Percentiles rank a stretch among this genome's conserved stretches.
Conservation (phyloP, 208 protist species). For the Sergeia podlipaevii region DNA sequence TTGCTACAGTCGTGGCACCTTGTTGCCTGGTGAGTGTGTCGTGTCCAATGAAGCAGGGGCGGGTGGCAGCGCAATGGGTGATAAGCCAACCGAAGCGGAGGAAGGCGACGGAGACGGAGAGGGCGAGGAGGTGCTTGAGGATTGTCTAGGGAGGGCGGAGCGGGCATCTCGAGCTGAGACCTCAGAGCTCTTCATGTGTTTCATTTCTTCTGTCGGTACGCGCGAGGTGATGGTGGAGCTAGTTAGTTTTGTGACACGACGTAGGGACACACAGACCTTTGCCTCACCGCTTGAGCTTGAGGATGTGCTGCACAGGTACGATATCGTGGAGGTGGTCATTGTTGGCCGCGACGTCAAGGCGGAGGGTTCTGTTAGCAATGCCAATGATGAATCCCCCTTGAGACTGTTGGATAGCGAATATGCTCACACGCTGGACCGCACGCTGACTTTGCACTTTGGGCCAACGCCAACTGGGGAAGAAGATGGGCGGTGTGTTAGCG, state of each 20-base stretch:
- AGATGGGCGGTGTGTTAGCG: constrained; percentile 52
- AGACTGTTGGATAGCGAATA: constrained; percentile 38
- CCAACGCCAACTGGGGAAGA: constrained; percentile 72
- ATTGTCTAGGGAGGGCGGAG: not conserved
- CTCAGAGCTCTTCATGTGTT: constrained; percentile 73
- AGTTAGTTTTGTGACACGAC: constrained; percentile 76
- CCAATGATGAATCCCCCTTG: not conserved
- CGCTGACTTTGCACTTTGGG: constrained; percentile 64
- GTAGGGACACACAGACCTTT: constrained; percentile 20
- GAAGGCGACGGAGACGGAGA: not conserved
- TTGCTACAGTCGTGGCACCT: constrained; percentile 76
- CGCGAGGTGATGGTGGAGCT: constrained; percentile 33
- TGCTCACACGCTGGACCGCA: constrained; percentile 27
- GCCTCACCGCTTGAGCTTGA: constrained; percentile 43
- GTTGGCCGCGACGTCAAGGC: constrained; percentile 5
- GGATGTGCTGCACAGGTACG: constrained; percentile 64
- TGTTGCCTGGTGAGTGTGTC: constrained; percentile 72
- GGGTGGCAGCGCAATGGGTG: constrained; percentile 9
- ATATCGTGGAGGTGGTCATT: constrained; percentile 75
- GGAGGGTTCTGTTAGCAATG: not conserved
- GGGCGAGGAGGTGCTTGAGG: not conserved
- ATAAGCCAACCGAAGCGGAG: not conserved
- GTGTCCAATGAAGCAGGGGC: constrained; percentile 8
- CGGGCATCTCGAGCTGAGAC: constrained; percentile 12
- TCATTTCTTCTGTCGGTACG: constrained; percentile 17